A percentile compares a stretch with the other conserved stretches of the same genome.
Evolutionary conservation across 208 protist genomes (phyloP).

Genomic region (Porcisia deanei): DNA sequence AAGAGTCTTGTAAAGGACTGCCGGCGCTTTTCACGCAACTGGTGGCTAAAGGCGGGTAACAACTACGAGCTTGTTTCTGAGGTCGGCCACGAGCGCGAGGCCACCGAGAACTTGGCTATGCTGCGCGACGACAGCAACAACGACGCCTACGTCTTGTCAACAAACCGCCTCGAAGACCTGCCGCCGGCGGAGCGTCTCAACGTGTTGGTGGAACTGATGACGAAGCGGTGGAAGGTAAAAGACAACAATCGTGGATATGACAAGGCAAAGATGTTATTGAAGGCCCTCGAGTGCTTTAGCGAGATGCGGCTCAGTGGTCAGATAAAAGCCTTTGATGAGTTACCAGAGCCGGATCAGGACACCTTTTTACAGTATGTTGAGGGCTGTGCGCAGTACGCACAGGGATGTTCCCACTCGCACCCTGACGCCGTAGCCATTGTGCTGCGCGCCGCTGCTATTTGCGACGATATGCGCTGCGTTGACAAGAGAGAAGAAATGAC

Average conservation of each 20-base stretch:
- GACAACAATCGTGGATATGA: conserved; percentile 88
- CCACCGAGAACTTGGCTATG: conserved; percentile 80
- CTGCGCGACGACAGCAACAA: conserved; percentile 77
- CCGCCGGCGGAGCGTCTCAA: conserved; percentile 70
- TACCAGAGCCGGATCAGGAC: conserved; percentile 81
- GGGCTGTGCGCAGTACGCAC: conserved; percentile 70
- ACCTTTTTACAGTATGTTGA: conserved; percentile 89
- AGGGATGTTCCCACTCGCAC: conserved; percentile 84
- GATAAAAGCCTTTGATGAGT: conserved; percentile 61
- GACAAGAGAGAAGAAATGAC: conserved; percentile 87
- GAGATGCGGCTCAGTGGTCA: conserved; percentile 73
- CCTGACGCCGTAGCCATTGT: conserved; percentile 78
- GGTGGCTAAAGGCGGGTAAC: conserved; percentile 82
- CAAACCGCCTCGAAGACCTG: conserved; percentile 72
- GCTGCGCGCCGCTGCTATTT: conserved; percentile 79
- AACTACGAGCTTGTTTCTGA: conserved; percentile 88
- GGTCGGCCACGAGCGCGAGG: conserved; percentile 83
- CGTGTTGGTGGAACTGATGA: conserved; percentile 74
- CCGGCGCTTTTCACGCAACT: conserved; percentile 76
- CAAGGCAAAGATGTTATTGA: conserved; percentile 80
- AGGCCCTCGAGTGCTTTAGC: conserved; percentile 89
- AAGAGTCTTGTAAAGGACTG: conserved; percentile 88
- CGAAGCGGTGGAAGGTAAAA: conserved; percentile 70
- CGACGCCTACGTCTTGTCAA: conserved; percentile 75
- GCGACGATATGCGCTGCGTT: conserved; percentile 86